A percentile compares a stretch with the other conserved stretches of the same genome.
Conservation (phyloP, 164 flowering plant genomes). For the Piper longum region DNA sequence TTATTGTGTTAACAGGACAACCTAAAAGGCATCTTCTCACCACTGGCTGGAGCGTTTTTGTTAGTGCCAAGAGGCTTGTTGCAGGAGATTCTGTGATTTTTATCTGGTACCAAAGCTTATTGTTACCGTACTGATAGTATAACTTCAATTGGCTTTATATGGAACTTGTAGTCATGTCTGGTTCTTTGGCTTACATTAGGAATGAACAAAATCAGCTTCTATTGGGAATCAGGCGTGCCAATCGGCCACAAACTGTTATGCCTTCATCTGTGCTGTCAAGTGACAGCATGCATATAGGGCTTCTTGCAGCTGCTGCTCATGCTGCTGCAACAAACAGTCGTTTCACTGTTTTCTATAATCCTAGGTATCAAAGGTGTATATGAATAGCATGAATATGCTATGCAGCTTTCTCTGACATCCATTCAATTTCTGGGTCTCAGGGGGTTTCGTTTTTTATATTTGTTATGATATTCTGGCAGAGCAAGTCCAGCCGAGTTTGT, state of each 20-base stretch:
- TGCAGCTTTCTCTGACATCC: neutral
- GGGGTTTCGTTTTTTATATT: neutral
- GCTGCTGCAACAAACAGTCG: constrained; percentile 86
- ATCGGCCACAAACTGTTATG: constrained; percentile 77
- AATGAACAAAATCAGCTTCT: constrained; percentile 81
- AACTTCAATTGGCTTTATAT: neutral
- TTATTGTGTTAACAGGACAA: constrained; percentile 41
- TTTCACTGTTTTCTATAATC: constrained; percentile 72
- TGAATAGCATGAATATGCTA: neutral
- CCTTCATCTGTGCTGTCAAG: constrained; percentile 86
- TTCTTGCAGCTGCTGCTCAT: constrained; percentile 92
- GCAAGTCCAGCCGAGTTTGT: constrained; percentile 91
- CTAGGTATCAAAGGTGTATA: constrained; percentile 30
- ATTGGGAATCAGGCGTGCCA: constrained; percentile 74
- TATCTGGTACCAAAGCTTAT: constrained; percentile 38
- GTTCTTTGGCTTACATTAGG: constrained; percentile 21
- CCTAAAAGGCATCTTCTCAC: constrained; percentile 87
- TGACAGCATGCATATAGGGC: constrained; percentile 91
- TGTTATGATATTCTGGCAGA: constrained; percentile 19
- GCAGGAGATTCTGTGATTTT: constrained; percentile 85
- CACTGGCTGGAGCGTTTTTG: constrained; percentile 89
- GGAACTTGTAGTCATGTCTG: neutral
- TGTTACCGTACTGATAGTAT: neutral
- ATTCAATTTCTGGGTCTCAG: neutral
- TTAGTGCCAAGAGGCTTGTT: constrained; percentile 75